A percentile compares a stretch with the other conserved stretches of the same genome.
phyloP scores from a whole-genome alignment of 2,329 filamentous ascomycete genomes.

The Aspergillus sp. region DNA sequence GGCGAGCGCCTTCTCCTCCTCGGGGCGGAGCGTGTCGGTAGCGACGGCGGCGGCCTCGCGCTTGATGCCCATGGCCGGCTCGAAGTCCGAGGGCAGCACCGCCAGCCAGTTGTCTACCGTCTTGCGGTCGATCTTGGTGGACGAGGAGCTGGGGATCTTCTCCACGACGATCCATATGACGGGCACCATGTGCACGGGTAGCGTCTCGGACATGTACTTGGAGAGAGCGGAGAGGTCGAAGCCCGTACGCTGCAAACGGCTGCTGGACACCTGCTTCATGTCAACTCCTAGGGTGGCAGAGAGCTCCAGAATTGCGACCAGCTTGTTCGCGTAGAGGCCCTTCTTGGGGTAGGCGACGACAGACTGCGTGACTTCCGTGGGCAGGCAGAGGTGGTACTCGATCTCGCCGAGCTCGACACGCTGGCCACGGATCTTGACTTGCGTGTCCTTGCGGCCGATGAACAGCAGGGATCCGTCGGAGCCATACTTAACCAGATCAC shows the following conservation, averaged over 20 bases:
- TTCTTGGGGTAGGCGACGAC: conserved; percentile 9
- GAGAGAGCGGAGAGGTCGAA: conserved; percentile 7
- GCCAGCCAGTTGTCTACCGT: conserved; percentile 10
- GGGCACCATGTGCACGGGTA: conserved; percentile 41
- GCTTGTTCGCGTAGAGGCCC: conserved; percentile 11
- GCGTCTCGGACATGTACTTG: conserved; percentile 24
- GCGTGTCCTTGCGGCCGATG: conserved; percentile 15
- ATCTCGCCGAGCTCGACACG: conserved; percentile 20
- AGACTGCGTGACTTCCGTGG: neutral
- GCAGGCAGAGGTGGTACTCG: conserved; percentile 11
- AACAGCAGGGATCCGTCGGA: conserved; percentile 19
- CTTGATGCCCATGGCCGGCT: conserved; percentile 13
- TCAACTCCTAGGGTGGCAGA: conserved; percentile 2
- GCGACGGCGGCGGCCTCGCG: conserved; percentile 7
- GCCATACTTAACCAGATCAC: conserved; percentile 19
- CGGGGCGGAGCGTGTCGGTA: conserved; percentile 1
- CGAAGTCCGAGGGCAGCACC: conserved; percentile 11
- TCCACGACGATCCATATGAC: conserved; percentile 39
- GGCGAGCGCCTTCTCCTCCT: conserved; percentile 11
- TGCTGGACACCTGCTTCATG: conserved; percentile 1
- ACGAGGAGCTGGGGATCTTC: conserved; percentile 28
- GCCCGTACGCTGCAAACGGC: conserved; percentile 1
- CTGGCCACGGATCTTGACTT: conserved; percentile 25
- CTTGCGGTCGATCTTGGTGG: conserved; percentile 28
- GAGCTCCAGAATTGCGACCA: conserved; percentile 12